Evolutionary conservation across 2,329 filamentous ascomycete genomes (phyloP).

Genomic region (Alternaria sp.): DNA sequence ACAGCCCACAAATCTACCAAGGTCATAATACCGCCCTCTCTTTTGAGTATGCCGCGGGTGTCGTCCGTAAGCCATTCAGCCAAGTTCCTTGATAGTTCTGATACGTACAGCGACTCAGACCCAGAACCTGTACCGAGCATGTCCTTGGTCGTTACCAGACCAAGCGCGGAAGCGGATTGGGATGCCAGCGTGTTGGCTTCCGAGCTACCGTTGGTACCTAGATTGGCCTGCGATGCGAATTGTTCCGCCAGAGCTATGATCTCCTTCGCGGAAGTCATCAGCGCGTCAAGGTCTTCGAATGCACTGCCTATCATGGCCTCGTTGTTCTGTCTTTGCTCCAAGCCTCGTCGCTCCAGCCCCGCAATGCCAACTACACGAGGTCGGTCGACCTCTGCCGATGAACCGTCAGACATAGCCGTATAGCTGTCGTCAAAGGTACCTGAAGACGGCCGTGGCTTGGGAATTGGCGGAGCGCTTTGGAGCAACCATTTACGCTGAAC

Average conservation of each 20-base stretch:
- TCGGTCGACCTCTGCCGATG: conserved; percentile 34
- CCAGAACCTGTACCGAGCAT: conserved; percentile 81
- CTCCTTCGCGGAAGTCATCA: conserved; percentile 98
- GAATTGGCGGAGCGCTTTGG: conserved; percentile 87
- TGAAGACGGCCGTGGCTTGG: conserved; percentile 63
- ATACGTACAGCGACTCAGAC: conserved; percentile 86
- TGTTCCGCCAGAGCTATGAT: conserved; percentile 92
- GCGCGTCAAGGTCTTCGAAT: conserved; percentile 93
- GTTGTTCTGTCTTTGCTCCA: conserved; percentile 90
- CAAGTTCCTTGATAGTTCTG: conserved; percentile 57
- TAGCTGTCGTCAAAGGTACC: conserved; percentile 42
- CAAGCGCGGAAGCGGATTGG: conserved; percentile 83
- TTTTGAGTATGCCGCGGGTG: conserved; percentile 45
- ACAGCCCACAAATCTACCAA: conserved; percentile 61
- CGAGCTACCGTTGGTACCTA: conserved; percentile 64
- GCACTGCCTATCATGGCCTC: conserved; percentile 91
- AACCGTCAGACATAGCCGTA: conserved; percentile 29
- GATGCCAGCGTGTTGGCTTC: conserved; percentile 80
- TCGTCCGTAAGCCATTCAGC: conserved; percentile 53
- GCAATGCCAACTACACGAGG: conserved; percentile 84
- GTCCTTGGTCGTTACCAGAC: conserved; percentile 92
- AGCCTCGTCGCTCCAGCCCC: conserved; percentile 84
- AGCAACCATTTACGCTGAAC: conserved; percentile 96
- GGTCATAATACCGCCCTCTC: conserved; percentile 52
- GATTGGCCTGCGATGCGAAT: conserved; percentile 74